phyloP scores from a whole-genome alignment of 2,329 filamentous ascomycete genomes.

The Paecilomyces fulvus region DNA sequence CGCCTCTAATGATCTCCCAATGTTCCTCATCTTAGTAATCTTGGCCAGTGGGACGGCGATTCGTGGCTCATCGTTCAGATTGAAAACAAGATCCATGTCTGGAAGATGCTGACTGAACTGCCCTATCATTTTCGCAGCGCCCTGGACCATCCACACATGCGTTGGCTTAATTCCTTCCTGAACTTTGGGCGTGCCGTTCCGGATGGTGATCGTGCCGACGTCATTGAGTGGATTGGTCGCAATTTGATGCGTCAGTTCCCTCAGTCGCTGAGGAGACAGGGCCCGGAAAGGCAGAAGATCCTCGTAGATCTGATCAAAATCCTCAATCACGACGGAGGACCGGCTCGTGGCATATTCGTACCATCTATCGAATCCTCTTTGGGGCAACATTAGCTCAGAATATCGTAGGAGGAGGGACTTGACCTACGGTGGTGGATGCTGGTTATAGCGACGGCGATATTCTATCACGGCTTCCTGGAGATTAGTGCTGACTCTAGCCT shows the following conservation, averaged over 20 bases:
- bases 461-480: constrained; percentile 42
- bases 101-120: constrained; percentile 48
- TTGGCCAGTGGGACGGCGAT: constrained; percentile 46
- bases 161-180: constrained; percentile 45
- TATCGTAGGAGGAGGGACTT: background rate
- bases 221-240: constrained; percentile 48
- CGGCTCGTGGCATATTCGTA: constrained; percentile 47
- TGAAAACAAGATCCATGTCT: constrained; percentile 57
- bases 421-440: constrained; percentile 46
- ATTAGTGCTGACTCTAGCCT: constrained; percentile 40
- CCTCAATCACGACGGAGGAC: constrained; percentile 48
- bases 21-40: constrained; percentile 27
- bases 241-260: constrained; percentile 45
- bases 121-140: constrained; percentile 45
- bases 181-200: constrained; percentile 43
- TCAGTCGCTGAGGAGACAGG: constrained; percentile 42
- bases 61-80: constrained; percentile 53
- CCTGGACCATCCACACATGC: constrained; percentile 52
- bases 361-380: constrained; percentile 51
- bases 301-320: constrained; percentile 51
- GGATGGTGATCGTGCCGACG: constrained; percentile 48
- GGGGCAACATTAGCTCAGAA: constrained; percentile 4
- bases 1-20: constrained; percentile 13
- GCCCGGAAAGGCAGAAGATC: constrained; percentile 50
- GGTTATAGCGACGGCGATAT: constrained; percentile 45